These are phyloP conservation scores for Chlorella variabilis DNA, from an alignment of 163 green algal genomes.

Conservation along the genomic window DNA sequence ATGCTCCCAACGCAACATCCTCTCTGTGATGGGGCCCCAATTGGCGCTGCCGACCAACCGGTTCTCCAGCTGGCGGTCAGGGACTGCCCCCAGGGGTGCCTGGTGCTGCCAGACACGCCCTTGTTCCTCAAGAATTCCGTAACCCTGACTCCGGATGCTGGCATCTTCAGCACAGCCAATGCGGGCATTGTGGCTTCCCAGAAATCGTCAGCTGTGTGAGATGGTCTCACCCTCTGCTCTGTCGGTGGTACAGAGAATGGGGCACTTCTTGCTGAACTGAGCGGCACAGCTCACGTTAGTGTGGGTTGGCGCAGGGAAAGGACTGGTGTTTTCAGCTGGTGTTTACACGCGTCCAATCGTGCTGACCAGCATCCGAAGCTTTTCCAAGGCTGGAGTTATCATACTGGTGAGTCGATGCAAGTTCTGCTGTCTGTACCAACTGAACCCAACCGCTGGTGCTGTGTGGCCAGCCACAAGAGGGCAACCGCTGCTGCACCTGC, in stretches of 20 bases:
- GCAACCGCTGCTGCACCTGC: neutral
- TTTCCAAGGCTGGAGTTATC: too few relatives aligned
- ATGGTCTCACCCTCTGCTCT: too few relatives aligned
- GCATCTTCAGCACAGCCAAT: constrained; percentile 7
- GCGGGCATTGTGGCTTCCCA: neutral
- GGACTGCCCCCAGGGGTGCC: neutral
- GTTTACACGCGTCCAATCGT: constrained; percentile 18
- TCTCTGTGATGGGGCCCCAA: too few relatives aligned
- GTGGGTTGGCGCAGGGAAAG: neutral
- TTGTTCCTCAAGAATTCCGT: neutral
- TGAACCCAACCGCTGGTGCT: too few relatives aligned
- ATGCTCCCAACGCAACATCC: too few relatives aligned
- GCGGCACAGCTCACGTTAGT: too few relatives aligned
- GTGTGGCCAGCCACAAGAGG: too few relatives aligned
- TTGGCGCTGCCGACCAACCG: neutral
- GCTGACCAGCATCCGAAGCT: constrained; percentile 15
- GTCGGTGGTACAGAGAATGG: too few relatives aligned
- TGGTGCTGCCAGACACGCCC: neutral
- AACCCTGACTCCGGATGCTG: neutral
- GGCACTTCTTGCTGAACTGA: too few relatives aligned
- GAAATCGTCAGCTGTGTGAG: neutral
- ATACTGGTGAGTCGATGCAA: too few relatives aligned
- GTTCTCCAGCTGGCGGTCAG: neutral
- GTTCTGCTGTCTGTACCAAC: too few relatives aligned
- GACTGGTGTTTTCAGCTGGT: constrained; percentile 24